Conservation (phyloP, 2,329 filamentous ascomycete genomes). For the Juglanconis oblonga region DNA sequence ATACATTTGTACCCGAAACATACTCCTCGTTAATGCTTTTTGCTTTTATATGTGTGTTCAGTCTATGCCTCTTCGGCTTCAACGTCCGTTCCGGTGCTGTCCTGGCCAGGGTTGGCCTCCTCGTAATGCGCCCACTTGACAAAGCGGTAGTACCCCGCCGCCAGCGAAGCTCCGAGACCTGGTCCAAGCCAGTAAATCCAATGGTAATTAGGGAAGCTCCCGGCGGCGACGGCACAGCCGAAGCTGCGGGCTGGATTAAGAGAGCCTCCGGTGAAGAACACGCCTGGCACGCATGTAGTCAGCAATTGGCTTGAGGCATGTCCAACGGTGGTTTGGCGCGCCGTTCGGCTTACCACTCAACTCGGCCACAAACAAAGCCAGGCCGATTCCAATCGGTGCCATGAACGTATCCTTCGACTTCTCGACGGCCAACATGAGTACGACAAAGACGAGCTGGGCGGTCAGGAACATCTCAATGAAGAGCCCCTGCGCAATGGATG, state of each 20-base stretch:
- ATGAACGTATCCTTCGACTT: conserved; percentile 66
- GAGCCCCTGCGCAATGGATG: conserved; percentile 49
- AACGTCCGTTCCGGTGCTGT: conserved; percentile 19
- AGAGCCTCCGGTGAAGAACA: conserved; percentile 37
- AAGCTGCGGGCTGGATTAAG: conserved; percentile 43
- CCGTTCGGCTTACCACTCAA: conserved; percentile 29
- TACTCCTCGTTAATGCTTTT: too few relatives aligned
- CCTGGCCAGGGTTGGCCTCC: conserved; percentile 36
- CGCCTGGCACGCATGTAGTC: conserved; percentile 20
- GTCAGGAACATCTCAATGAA: conserved; percentile 63
- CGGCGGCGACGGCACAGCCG: conserved; percentile 38
- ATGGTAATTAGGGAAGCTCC: conserved; percentile 35
- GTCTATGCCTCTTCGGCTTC: not conserved
- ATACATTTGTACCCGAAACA: too few relatives aligned
- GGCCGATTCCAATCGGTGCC: conserved; percentile 64
- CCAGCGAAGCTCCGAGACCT: conserved; percentile 38
- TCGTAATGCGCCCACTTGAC: conserved; percentile 43
- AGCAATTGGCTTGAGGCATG: not conserved
- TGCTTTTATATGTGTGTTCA: not conserved
- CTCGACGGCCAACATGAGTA: conserved; percentile 64
- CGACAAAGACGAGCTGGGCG: conserved; percentile 55
- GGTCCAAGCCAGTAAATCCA: conserved; percentile 49
- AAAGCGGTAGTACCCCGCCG: conserved; percentile 38
- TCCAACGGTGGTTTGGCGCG: not conserved
- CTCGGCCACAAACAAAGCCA: conserved; percentile 57